phyloP scores from a whole-genome alignment of 2,329 filamentous ascomycete species.

The Clonostachys chloroleuca region DNA sequence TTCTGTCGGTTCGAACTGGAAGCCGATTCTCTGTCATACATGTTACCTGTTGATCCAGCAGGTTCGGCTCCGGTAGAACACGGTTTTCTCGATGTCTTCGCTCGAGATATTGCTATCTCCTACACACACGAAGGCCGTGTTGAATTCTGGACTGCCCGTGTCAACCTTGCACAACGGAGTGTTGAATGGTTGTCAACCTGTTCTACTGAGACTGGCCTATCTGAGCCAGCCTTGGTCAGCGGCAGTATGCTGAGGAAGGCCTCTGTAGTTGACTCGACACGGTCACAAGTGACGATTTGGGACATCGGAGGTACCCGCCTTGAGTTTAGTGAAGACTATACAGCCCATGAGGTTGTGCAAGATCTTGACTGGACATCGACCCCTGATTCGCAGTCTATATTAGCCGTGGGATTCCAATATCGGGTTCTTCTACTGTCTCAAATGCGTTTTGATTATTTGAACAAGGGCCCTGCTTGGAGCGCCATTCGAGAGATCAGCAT shows the following conservation, averaged over 20 bases:
- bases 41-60: conserved; percentile 83
- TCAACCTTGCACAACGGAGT: conserved; percentile 53
- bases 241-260: conserved; percentile 85
- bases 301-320: conserved; percentile 77
- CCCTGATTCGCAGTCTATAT: conserved; percentile 80
- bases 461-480: conserved; percentile 85
- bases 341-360: conserved; percentile 68
- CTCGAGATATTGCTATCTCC: conserved; percentile 79
- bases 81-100: conserved; percentile 81
- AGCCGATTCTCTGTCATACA: conserved; percentile 54
- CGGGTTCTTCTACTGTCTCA: conserved; percentile 79
- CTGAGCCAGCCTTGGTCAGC: conserved; percentile 71
- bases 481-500: conserved; percentile 79
- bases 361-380: conserved; percentile 95
- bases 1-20: conserved; percentile 70
- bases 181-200: conserved; percentile 83
- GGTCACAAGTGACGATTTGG: conserved; percentile 83
- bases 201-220: conserved; percentile 73
- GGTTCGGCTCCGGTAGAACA: conserved; percentile 67
- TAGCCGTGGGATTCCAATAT: conserved; percentile 90
- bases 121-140: conserved; percentile 73
- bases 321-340: conserved; percentile 75
- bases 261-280: conserved; percentile 70
- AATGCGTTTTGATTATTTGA: conserved; percentile 87
- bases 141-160: conserved; percentile 79